These are phyloP conservation scores for Microthlaspi erraticum DNA, from an alignment of 345 rosid species.

Conservation along the genomic window DNA sequence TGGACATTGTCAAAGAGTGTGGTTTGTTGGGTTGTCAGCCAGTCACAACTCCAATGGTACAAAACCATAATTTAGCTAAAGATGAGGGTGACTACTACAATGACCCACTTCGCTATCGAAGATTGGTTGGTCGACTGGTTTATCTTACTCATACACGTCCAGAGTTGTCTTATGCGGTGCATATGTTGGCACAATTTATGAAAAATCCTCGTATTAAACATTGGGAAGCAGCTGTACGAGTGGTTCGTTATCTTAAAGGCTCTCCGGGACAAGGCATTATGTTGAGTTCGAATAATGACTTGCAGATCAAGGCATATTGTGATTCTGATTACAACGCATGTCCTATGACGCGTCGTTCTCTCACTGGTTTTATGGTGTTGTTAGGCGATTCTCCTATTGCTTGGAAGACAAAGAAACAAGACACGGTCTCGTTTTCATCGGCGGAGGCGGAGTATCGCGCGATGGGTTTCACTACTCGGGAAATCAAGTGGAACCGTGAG, in stretches of 20 bases:
- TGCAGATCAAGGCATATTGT: neutral
- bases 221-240: neutral
- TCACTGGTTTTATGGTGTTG: neutral
- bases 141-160: neutral
- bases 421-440: neutral
- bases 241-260: neutral
- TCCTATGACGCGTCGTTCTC: neutral
- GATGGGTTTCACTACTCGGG: neutral
- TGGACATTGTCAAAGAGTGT: too few species aligned
- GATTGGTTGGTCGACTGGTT: neutral
- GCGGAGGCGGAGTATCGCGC: neutral
- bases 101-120: neutral
- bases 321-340: neutral
- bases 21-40: too few species aligned
- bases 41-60: too few species aligned
- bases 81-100: neutral
- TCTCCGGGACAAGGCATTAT: neutral
- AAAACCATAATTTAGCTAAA: too few species aligned
- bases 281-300: too few species aligned
- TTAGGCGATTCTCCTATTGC: neutral
- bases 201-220: neutral
- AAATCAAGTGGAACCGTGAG: neutral
- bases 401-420: neutral
- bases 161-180: neutral
- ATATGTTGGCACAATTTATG: neutral